Base-by-base conservation (phyloP, 2,329 filamentous ascomycete genomes). In the Ramularia endophylla region DNA sequence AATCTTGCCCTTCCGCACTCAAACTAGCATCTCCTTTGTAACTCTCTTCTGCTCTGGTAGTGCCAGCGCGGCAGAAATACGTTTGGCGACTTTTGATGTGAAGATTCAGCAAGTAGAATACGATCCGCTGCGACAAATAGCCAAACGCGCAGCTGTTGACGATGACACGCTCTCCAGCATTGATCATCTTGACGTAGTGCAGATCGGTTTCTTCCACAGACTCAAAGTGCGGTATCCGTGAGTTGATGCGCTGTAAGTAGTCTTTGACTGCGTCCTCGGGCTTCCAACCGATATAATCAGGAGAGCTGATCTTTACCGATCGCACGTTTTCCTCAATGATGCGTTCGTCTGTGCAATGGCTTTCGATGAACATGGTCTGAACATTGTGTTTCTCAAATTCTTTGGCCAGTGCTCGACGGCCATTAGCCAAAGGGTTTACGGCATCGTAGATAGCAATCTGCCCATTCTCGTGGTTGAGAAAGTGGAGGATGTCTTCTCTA, bases 171-270 rank as follows among this genome's bases (percentile, higher is more conserved):
- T 90, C 81, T 32, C 92, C 92, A 6, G 92, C 92, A 55, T 98
- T 98, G 62, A 97, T 94, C 90, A 98, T 95, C 71, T 95, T 95
- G 69, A 98, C 90, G 68, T 90, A 98, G 63, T 97, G 95, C 49
- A 98, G 75, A 52, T 97, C 89, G 20, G 77, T 75, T 64, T 98
- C 92, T 56, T 89, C 78, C 88, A 98, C 97, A 1, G 87, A 94
- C 68, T 98, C 89, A 55, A 95, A 98, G 44, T 90, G 83, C 15
- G 92, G 92, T 45, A 98, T 98, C 54, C 92, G 87, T 55, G 86
- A 83, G 49, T 87, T 82, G 59, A 98, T 97, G 37, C 92, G 82
- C 48, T 81, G 78, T 28, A 98, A 77, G 59, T 98, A 98, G 56
- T 95, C 80, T 58, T 86, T 83, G 20, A 95, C 89, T 3, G 92